Percentiles rank a stretch among this genome's conserved stretches.
Conservation (phyloP, 805 yeast species). For the Lachancea nothofagi region DNA sequence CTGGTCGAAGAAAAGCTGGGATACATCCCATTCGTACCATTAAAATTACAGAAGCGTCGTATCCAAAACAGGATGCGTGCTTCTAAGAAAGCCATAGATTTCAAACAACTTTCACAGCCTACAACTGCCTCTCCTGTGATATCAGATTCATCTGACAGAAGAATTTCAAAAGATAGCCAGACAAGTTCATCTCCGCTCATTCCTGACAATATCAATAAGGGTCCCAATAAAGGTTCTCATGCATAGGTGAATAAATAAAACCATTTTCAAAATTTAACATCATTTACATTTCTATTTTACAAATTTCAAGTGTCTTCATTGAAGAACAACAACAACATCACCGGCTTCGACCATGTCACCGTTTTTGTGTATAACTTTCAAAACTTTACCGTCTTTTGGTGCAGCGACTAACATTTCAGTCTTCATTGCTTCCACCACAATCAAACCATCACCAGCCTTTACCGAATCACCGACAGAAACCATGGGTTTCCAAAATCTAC, state of each 20-base stretch:
- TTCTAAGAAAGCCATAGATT: constrained; percentile 26
- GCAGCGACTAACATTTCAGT: constrained; percentile 90
- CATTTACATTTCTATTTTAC: not conserved
- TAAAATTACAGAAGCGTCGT: constrained; percentile 51
- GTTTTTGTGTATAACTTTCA: constrained; percentile 67
- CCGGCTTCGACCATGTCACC: constrained; percentile 98
- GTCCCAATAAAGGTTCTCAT: not conserved
- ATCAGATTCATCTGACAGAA: not conserved
- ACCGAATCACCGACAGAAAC: constrained; percentile 76
- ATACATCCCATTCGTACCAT: constrained; percentile 54
- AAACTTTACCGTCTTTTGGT: constrained; percentile 63
- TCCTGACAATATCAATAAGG: not conserved
- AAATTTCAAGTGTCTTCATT: too few relatives aligned
- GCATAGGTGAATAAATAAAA: not conserved
- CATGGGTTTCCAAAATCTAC: constrained; percentile 92
- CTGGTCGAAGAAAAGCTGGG: constrained; percentile 54
- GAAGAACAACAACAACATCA: constrained; percentile 82
- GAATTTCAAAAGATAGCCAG: constrained; percentile 10
- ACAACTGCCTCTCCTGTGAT: not conserved
- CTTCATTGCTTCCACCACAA: constrained; percentile 97
- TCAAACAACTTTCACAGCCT: constrained; percentile 7
- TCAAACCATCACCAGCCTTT: constrained; percentile 66
- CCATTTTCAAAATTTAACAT: not conserved
- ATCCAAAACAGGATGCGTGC: constrained; percentile 37
- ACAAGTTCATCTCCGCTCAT: constrained; percentile 7